Evolutionary conservation across 129 eudicot species (phyloP), one percentile per base, ranked within the genome.

Genomic region (Flaveria trinervia): DNA sequence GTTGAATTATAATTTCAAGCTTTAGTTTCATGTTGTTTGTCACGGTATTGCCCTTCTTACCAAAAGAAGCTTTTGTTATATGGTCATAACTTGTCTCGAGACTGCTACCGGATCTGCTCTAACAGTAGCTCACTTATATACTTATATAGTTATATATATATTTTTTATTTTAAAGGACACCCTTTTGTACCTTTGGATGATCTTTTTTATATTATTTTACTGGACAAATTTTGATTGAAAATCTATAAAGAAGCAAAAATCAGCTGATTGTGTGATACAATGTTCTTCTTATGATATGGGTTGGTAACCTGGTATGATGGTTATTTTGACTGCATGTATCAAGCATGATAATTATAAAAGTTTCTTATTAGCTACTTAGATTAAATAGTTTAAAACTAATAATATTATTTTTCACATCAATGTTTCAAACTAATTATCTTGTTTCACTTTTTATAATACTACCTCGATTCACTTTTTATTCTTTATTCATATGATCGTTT

Each of bases 281-380:
- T 52, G 74, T 39, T 68, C 56, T 77, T 77, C 67, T 22, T 67
- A 52, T 77, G 80, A 48, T 65, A 28, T 50, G 48, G 36, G 52
- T 59, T 39, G 43, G 68, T 41, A 23, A 48, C n/a, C 13, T 48
- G 52, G 52, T 48, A 48, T 8, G 30, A 52, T 67, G 43, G 66
- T 67, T 77, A 41, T 13, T 64, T 13, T 66, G 64, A 52, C 36
- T 20, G 54, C 73, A 67, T 28, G 7, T 36, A 43, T 51, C 46
- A 77, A 25, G 65, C 64, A 41, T 66, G 56, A 77, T 67, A 26
- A 25, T 39, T 67, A 66, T 10, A 55, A 39, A 20, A 52, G 22
- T n/a, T 16, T 13, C 16, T 15, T 23, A 41, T 74, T 17, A 36
- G 43, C 43, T 65, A 17, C 26, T 14, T 39, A 3, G 66, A 15